phyloP scores from a whole-genome alignment of 352 stramenopile species.

The Phytophthora melonis region DNA sequence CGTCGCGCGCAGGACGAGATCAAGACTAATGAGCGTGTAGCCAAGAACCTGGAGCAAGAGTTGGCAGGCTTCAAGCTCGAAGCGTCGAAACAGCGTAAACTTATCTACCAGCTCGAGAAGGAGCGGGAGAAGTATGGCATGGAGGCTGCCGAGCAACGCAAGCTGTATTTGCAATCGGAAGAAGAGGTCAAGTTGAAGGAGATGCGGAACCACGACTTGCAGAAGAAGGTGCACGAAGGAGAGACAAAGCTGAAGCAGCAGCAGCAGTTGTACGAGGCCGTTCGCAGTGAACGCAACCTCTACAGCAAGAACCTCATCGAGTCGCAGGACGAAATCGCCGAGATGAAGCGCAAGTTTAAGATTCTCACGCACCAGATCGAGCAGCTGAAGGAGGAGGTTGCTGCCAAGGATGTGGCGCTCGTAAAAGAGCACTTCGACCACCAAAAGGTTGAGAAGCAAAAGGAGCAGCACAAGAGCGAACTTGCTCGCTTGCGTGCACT shows the following conservation, averaged over 20 bases:
- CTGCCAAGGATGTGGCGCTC: constrained; percentile 94
- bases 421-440: constrained; percentile 97
- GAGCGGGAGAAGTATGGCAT: constrained; percentile 94
- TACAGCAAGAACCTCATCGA: constrained; percentile 98
- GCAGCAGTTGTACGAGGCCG: constrained; percentile 95
- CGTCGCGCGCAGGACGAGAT: constrained; percentile 91
- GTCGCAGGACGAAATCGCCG: constrained; percentile 95
- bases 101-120: constrained; percentile 94
- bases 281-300: constrained; percentile 95
- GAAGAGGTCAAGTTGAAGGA: constrained; percentile 85
- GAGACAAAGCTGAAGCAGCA: constrained; percentile 97
- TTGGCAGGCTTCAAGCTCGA: constrained; percentile 87
- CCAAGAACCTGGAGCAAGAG: constrained; percentile 87
- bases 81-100: constrained; percentile 89
- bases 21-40: constrained; percentile 93
- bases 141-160: constrained; percentile 86
- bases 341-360: constrained; percentile 98
- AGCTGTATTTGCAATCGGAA: constrained; percentile 86
- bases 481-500: constrained; percentile 91
- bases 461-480: constrained; percentile 95
- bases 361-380: constrained; percentile 97
- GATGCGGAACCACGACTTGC: constrained; percentile 84
- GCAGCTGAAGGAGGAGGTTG: constrained; percentile 97
- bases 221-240: constrained; percentile 91
- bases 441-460: constrained; percentile 95